These are phyloP conservation scores for Yamadazyma buinensis DNA, from an alignment of 1,139 yeast genomes.

Conservation along the genomic window DNA sequence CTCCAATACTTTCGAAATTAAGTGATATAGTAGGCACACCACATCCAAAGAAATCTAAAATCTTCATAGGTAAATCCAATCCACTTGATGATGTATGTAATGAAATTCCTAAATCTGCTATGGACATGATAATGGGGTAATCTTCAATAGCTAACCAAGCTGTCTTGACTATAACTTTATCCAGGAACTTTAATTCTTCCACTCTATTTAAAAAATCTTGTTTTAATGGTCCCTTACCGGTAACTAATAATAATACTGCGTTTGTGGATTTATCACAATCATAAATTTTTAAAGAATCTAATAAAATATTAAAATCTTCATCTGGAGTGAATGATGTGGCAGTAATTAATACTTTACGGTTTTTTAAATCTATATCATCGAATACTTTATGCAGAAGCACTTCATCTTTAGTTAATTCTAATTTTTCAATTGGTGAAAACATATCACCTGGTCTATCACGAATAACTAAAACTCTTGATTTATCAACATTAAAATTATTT, in stretches of 20 bases:
- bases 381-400: constrained; percentile 43
- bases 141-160: constrained; percentile 80
- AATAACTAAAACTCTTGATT: constrained; percentile 40
- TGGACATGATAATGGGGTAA: constrained; percentile 70
- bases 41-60: constrained; percentile 93
- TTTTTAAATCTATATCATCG: constrained; percentile 21
- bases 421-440: constrained; percentile 47
- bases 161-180: constrained; percentile 51
- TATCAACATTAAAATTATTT: constrained; percentile 47
- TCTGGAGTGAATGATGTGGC: constrained; percentile 96
- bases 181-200: constrained; percentile 35
- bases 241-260: constrained; percentile 65
- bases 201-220: constrained; percentile 45
- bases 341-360: constrained; percentile 66
- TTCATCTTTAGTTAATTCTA: constrained; percentile 19
- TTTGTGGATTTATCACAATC: constrained; percentile 32
- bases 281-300: constrained; percentile 64
- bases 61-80: constrained; percentile 94
- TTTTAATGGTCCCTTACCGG: constrained; percentile 92
- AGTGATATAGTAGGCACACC: constrained; percentile 89
- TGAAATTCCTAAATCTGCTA: constrained; percentile 87
- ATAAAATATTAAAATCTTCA: constrained; percentile 72
- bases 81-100: constrained; percentile 92
- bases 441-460: constrained; percentile 74
- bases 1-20: constrained; percentile 67